phyloP scores from a whole-genome alignment of 2,329 filamentous ascomycete species.

The Scedosporium dehoogii region DNA sequence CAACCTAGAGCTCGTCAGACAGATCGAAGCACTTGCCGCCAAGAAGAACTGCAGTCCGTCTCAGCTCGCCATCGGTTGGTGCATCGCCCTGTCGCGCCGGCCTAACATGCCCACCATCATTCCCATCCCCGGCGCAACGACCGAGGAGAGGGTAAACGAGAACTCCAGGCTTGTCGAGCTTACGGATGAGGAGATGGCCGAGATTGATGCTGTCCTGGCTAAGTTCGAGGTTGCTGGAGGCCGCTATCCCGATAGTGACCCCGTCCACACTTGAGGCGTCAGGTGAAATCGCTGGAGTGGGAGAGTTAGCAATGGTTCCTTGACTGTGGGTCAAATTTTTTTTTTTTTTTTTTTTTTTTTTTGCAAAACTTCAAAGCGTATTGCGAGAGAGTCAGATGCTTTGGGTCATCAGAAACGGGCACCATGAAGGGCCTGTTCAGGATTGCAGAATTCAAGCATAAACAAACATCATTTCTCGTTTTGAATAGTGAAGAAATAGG shows the following conservation, averaged over 20 bases:
- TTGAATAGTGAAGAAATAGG: not conserved
- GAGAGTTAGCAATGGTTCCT: not conserved
- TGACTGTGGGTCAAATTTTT: not conserved
- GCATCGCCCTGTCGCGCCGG: constrained; percentile 35
- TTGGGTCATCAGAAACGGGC: not conserved
- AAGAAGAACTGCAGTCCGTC: constrained; percentile 49
- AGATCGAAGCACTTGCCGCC: constrained; percentile 47
- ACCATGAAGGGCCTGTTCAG: constrained; percentile 5
- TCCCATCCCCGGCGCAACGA: constrained; percentile 57
- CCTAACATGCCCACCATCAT: constrained; percentile 49
- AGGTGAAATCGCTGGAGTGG: not conserved
- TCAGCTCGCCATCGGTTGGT: constrained; percentile 60
- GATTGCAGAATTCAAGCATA: constrained; percentile 9
- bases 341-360: not conserved
- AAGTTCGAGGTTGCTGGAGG: constrained; percentile 36
- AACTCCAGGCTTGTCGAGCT: constrained; percentile 43
- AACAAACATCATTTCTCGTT: constrained; percentile 2
- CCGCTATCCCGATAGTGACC: constrained; percentile 32
- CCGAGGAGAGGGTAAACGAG: constrained; percentile 45
- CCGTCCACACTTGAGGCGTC: constrained; percentile 24
- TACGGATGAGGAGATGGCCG: constrained; percentile 36
- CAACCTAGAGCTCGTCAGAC: constrained; percentile 52
- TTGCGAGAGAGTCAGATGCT: constrained; percentile 1
- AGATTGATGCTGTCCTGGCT: constrained; percentile 38
- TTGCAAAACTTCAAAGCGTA: not conserved